Conservation (phyloP, 139 green algal species). For the Closterium sp. region DNA sequence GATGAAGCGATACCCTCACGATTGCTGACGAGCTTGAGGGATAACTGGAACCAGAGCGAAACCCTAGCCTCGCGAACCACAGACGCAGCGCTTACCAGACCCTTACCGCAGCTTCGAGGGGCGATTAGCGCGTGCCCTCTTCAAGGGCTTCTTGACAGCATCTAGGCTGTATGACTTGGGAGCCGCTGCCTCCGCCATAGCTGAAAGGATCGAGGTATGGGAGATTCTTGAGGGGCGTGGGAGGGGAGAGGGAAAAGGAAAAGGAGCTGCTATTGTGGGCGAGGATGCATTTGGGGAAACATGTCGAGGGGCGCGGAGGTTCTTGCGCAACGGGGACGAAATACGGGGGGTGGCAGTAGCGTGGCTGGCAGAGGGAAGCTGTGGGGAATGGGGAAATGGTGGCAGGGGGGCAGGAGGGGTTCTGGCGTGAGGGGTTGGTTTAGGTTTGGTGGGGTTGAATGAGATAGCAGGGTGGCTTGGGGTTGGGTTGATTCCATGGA, state of each 20-base stretch:
- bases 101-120: conserved; percentile 80
- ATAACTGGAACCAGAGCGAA: background rate
- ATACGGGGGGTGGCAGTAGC: background rate
- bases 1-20: background rate
- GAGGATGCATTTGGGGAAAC: background rate
- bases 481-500: too few species aligned
- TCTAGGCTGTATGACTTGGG: conserved; percentile 93
- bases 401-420: background rate
- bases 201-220: background rate
- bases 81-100: background rate
- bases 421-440: background rate
- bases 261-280: background rate
- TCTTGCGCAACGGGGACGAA: background rate
- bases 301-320: background rate
- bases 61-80: background rate
- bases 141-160: conserved; percentile 79
- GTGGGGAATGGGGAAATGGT: background rate
- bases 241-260: background rate
- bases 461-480: background rate
- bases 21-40: background rate
- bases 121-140: conserved; percentile 62
- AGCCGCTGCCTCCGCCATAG: background rate
- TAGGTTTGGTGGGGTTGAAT: background rate
- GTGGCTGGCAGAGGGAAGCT: background rate
- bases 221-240: background rate